These are phyloP conservation scores for Sugiyamaella xylanicola DNA, from an alignment of 1,139 yeast species.

Conservation along the genomic window DNA sequence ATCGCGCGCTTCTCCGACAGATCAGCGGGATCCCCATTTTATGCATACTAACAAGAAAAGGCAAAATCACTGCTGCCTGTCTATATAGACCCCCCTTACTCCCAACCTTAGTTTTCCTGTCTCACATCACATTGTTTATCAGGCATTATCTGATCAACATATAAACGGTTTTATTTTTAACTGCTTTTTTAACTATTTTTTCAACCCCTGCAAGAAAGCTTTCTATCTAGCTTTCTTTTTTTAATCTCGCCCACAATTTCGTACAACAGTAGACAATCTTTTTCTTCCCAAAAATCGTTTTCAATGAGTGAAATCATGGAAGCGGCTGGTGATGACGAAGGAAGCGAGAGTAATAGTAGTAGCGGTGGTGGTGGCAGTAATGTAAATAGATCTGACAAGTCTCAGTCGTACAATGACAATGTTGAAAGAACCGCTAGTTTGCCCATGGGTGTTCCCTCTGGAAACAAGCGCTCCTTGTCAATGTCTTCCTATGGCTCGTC, in stretches of 20 bases:
- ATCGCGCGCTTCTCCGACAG: neutral
- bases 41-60: neutral
- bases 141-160: neutral
- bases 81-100: slow-evolving; percentile 1
- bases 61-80: neutral
- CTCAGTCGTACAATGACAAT: slow-evolving; percentile 4
- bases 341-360: slow-evolving; percentile 23
- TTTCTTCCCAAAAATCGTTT: slow-evolving; percentile 19
- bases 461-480: slow-evolving; percentile 3
- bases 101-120: no score
- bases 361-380: slow-evolving; percentile 18
- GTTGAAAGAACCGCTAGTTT: neutral
- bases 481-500: slow-evolving; percentile 15
- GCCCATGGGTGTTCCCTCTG: slow-evolving; percentile 14
- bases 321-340: slow-evolving; percentile 22
- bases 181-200: neutral
- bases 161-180: neutral
- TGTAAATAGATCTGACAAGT: slow-evolving; percentile 20
- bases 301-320: slow-evolving; percentile 24
- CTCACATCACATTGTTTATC: no score
- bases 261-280: slow-evolving; percentile 13
- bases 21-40: neutral
- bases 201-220: neutral
- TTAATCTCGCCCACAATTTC: slow-evolving; percentile 24
- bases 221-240: slow-evolving; percentile 1